Conservation (phyloP, 2,329 filamentous ascomycete genomes). For the Cordyceps cicadae region DNA sequence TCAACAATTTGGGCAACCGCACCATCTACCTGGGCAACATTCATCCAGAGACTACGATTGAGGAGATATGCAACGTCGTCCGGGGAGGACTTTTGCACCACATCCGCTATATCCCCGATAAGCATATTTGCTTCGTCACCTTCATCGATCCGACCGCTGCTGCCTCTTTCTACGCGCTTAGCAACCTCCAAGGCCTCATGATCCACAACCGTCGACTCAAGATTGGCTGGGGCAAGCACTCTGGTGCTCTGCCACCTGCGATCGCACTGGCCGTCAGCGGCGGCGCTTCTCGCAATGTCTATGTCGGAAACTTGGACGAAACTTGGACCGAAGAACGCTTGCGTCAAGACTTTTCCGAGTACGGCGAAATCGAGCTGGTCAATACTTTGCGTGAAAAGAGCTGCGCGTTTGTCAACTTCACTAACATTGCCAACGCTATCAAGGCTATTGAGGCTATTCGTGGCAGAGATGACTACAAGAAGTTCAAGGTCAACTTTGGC, state of each 20-base stretch:
- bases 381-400: constrained; percentile 97
- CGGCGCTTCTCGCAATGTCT: constrained; percentile 95
- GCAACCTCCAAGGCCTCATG: constrained; percentile 96
- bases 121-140: constrained; percentile 99
- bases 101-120: constrained; percentile 98
- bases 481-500: constrained; percentile 99
- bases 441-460: constrained; percentile 97
- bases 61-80: constrained; percentile 99
- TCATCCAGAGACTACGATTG: constrained; percentile 95
- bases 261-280: constrained; percentile 94
- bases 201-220: constrained; percentile 97
- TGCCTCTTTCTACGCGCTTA: constrained; percentile 94
- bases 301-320: constrained; percentile 95
- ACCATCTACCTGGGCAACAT: constrained; percentile 99
- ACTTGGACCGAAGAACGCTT: constrained; percentile 94
- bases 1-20: constrained; percentile 94
- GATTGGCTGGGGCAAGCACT: constrained; percentile 99
- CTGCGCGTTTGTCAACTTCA: constrained; percentile 99
- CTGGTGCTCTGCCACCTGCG: constrained; percentile 86
- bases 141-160: constrained; percentile 98
- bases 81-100: constrained; percentile 92
- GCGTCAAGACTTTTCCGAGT: constrained; percentile 93
- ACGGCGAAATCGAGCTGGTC: constrained; percentile 94
- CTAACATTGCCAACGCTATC: constrained; percentile 98
- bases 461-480: constrained; percentile 89